phyloP scores from a whole-genome alignment of 352 stramenopile genomes.

The Phytophthora citrophthora region DNA sequence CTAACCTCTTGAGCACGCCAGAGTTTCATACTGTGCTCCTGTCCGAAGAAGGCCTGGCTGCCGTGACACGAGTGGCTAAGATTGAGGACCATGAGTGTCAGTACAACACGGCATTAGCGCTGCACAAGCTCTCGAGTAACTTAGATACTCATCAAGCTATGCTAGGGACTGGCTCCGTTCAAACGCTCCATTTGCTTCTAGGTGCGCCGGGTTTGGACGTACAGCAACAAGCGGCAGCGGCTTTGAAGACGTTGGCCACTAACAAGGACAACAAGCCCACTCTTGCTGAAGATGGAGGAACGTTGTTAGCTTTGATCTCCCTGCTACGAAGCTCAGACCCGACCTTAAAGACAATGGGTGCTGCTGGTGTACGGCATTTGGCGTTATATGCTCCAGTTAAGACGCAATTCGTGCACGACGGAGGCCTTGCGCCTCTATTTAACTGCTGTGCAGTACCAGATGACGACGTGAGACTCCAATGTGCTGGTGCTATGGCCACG shows the following conservation, averaged over 20 bases:
- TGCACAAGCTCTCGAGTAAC: conserved; percentile 91
- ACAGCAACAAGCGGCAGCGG: conserved; percentile 89
- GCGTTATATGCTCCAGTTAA: conserved; percentile 80
- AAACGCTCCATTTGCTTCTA: conserved; percentile 77
- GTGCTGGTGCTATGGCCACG: conserved; percentile 88
- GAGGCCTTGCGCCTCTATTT: conserved; percentile 69
- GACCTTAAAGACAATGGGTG: conserved; percentile 87
- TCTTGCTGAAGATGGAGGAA: conserved; percentile 87
- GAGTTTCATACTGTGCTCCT: conserved; percentile 87
- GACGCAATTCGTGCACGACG: conserved; percentile 71
- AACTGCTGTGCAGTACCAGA: conserved; percentile 60
- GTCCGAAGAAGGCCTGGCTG: conserved; percentile 77
- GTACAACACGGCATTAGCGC: conserved; percentile 88
- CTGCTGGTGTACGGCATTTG: conserved; percentile 89
- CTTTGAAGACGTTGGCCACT: conserved; percentile 92
- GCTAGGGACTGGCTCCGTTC: conserved; percentile 61
- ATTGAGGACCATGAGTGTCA: conserved; percentile 92
- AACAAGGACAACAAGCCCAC: conserved; percentile 92
- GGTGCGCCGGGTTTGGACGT: conserved; percentile 76
- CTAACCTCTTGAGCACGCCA: conserved; percentile 90
- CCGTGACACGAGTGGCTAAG: conserved; percentile 88
- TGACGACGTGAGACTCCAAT: conserved; percentile 91
- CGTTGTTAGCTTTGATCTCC: conserved; percentile 82
- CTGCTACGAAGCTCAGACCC: conserved; percentile 81
- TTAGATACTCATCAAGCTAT: conserved; percentile 70